A percentile compares a stretch with the other conserved stretches of the same genome.
These are phyloP conservation scores for Alliaria petiolata DNA, from an alignment of 345 rosid genomes.

Conservation along the genomic window DNA sequence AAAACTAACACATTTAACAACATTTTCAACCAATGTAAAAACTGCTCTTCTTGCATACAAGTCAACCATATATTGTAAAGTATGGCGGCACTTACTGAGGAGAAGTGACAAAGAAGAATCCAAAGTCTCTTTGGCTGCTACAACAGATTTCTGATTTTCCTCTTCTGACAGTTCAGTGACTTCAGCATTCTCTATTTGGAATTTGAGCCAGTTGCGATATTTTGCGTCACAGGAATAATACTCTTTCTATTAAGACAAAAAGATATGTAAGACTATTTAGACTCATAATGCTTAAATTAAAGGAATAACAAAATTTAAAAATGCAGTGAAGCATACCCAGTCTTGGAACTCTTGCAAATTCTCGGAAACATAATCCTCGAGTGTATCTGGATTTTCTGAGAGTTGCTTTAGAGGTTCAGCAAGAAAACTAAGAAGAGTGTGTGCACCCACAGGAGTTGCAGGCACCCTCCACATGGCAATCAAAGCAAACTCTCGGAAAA, in stretches of 20 bases:
- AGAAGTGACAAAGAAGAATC: constrained; percentile 60
- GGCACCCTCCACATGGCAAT: constrained; percentile 99
- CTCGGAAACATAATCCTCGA: constrained; percentile 63
- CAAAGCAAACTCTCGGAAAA: constrained; percentile 92
- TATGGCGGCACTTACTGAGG: constrained; percentile 48
- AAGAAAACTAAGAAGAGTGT: constrained; percentile 79
- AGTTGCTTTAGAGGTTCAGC: constrained; percentile 99
- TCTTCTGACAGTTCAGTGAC: constrained; percentile 64
- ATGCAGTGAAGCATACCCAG: constrained; percentile 60
- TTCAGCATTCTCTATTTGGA: constrained; percentile 73
- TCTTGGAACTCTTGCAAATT: constrained; percentile 86
- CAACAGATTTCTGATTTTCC: constrained; percentile 59
- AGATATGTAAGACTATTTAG: neutral
- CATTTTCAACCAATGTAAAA: neutral
- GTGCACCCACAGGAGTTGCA: constrained; percentile 95
- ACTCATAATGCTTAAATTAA: neutral
- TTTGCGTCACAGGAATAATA: constrained; percentile 97
- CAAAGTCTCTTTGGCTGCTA: constrained; percentile 68
- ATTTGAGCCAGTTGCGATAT: constrained; percentile 92
- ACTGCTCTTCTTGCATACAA: constrained; percentile 4
- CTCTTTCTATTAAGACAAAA: constrained; percentile 51
- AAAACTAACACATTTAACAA: constrained; percentile 19
- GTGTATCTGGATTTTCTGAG: constrained; percentile 56
- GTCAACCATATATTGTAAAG: too few relatives aligned
- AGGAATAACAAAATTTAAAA: constrained; percentile 8